Evolutionary conservation across 2,329 filamentous ascomycete genomes (phyloP).

Genomic region (Knoxdaviesia capensis): DNA sequence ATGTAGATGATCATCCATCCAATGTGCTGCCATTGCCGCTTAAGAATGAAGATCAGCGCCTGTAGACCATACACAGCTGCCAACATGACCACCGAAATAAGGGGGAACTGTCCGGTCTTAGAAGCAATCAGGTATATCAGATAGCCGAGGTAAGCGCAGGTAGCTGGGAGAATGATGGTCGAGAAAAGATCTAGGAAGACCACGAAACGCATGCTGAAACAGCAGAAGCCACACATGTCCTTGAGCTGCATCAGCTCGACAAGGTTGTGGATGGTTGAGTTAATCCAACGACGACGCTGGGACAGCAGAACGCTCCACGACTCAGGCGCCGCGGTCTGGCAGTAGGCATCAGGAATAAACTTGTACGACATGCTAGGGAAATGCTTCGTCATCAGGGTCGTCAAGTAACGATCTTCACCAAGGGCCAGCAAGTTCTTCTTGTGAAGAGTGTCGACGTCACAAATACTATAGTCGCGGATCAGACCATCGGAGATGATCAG

Average conservation of each 20-base stretch:
- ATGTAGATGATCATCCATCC: conserved; percentile 99
- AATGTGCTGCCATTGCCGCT: conserved; percentile 94
- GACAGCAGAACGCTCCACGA: conserved; percentile 87
- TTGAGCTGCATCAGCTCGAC: conserved; percentile 76
- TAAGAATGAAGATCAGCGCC: conserved; percentile 87
- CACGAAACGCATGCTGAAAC: conserved; percentile 93
- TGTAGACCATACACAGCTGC: conserved; percentile 89
- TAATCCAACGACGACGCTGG: conserved; percentile 98
- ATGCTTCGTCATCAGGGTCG: conserved; percentile 94
- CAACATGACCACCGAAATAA: conserved; percentile 76
- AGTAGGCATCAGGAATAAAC: conserved; percentile 83
- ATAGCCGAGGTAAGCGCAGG: conserved; percentile 69
- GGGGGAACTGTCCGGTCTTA: conserved; percentile 52
- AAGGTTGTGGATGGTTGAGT: conserved; percentile 94
- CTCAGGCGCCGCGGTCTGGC: conserved; percentile 82
- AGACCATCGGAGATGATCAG: conserved; percentile 81
- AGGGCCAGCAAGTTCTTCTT: conserved; percentile 89
- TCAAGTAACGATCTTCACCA: conserved; percentile 92
- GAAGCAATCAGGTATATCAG: conserved; percentile 64
- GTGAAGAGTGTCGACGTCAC: conserved; percentile 83
- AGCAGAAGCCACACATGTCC: conserved; percentile 96
- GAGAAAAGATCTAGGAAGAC: conserved; percentile 88
- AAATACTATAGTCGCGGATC: conserved; percentile 74
- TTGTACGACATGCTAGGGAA: conserved; percentile 94
- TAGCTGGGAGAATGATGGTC: conserved; percentile 80